Evolutionary conservation across 306 rosid species (phyloP).

Genomic region (Vachellia collinsii): DNA sequence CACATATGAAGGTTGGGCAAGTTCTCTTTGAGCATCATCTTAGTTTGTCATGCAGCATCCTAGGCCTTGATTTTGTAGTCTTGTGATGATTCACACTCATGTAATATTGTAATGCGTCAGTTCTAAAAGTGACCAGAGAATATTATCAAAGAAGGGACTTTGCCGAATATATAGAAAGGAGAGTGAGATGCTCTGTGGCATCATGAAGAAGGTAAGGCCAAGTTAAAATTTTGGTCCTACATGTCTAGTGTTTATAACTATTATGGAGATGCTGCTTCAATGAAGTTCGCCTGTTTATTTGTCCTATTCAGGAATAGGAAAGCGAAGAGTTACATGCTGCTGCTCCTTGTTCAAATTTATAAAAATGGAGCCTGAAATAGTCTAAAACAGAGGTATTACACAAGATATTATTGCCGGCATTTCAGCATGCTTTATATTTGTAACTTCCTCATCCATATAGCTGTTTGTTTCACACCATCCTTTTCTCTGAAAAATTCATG

Average conservation of each 20-base stretch:
- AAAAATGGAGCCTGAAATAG: no score
- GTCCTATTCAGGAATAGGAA: no score
- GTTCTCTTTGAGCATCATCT: conserved; percentile 25
- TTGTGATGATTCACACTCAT: conserved; percentile 22
- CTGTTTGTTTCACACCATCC: no score
- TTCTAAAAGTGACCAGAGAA: conserved; percentile 12
- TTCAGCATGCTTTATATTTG: no score
- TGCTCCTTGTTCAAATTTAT: no score
- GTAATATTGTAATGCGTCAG: conserved; percentile 6
- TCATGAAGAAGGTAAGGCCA: conserved; percentile 24
- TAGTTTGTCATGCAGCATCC: conserved; percentile 10
- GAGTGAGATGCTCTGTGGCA: background rate
- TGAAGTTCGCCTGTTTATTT: no score
- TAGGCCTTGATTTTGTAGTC: conserved; percentile 15
- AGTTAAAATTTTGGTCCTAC: background rate
- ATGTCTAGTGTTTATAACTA: background rate
- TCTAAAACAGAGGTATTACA: background rate
- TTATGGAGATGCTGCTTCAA: no score
- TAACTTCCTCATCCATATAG: no score
- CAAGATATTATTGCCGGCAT: no score
- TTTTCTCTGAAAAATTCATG: no score
- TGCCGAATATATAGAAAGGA: background rate
- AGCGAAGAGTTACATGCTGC: no score
- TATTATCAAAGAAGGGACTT: background rate
- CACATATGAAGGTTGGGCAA: conserved; percentile 38